Base-by-base conservation (phyloP, 305 asterid species). In the Solanum hybrid region DNA sequence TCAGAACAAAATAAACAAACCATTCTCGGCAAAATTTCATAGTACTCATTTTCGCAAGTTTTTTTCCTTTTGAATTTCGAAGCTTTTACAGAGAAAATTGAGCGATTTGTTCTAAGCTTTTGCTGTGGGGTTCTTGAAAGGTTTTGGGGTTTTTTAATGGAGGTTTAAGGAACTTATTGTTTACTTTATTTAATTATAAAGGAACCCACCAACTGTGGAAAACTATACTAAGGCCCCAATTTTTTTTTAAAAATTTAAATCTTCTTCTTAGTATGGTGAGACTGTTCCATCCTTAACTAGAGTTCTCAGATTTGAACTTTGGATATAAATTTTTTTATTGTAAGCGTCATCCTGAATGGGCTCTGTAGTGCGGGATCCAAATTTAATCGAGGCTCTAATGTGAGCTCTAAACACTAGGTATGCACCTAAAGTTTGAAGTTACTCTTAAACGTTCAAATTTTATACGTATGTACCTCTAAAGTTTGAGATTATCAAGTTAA, bases 1-100 rank as follows among this genome's bases (percentile, higher is more conserved):
- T 26, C 12, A 60, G 7, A n/a, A 29, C 15, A 45, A 56, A 17
- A 89, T 51, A 66, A 42, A 73, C 92, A 26, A 77, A 95, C 99
- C 99, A 96, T 93, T 95, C 98, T 22, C 99, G 97, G 94, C 99
- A 97, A 93, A 97, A 97, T 90, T 96, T 97, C 99, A 97, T 96
- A 92, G 98, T 95, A 97, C 99, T 96, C 99, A 97, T 97, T 92
- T 93, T 94, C 88, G 87, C 24, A 42, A 79, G 6, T 31, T 36
- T 38, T 38, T 40, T 19, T 80, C 69, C 45, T 87, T 29, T 19
- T 31, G 32, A 32, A 85, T 22, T 60, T 32, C 13, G 29, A 19
- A 29, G 73, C 10, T 51, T 84, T 32, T 51, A 19, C 40, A 84
- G 22, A 31, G 87, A n/a, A 7, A 77, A 78, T 22, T 78, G 56